phyloP scores from a whole-genome alignment of 495 filamentous ascomycete species.

The Friedmanniomyces endolithicus region DNA sequence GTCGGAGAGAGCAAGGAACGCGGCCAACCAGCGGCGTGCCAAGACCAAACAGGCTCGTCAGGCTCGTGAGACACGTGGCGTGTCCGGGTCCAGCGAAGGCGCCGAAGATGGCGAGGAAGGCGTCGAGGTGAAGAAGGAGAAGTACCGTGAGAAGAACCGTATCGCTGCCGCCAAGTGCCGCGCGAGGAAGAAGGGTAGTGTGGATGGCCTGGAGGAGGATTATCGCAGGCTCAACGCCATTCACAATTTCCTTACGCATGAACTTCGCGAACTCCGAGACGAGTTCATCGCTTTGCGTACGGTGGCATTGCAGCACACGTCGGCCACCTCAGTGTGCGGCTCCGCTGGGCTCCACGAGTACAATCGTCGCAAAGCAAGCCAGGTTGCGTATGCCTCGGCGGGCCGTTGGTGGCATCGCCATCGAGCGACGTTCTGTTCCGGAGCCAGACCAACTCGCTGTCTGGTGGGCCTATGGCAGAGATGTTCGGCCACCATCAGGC shows the following conservation, averaged over 20 bases:
- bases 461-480: not conserved
- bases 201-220: conserved; percentile 19
- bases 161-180: conserved; percentile 77
- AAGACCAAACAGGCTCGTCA: conserved; percentile 4
- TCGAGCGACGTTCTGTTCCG: not conserved
- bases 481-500: not conserved
- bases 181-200: conserved; percentile 65
- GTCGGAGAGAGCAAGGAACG: conserved; percentile 14
- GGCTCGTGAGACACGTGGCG: not conserved
- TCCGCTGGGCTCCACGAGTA: conserved; percentile 21
- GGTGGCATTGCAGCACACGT: conserved; percentile 4
- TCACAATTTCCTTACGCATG: conserved; percentile 29
- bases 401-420: not conserved
- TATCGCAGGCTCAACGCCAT: conserved; percentile 17
- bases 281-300: conserved; percentile 21
- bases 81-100: not conserved
- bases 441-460: not conserved
- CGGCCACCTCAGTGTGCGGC: conserved; percentile 33
- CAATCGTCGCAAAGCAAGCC: conserved; percentile 5
- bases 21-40: conserved; percentile 15
- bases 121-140: conserved; percentile 14
- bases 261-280: conserved; percentile 33
- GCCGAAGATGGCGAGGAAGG: conserved; percentile 2
- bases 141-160: conserved; percentile 68
- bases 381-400: not conserved